A percentile compares a stretch with the other conserved stretches of the same genome.
Conservation (phyloP, 1,284 basidiomycete genomes). For the Austropuccinia psidii region DNA sequence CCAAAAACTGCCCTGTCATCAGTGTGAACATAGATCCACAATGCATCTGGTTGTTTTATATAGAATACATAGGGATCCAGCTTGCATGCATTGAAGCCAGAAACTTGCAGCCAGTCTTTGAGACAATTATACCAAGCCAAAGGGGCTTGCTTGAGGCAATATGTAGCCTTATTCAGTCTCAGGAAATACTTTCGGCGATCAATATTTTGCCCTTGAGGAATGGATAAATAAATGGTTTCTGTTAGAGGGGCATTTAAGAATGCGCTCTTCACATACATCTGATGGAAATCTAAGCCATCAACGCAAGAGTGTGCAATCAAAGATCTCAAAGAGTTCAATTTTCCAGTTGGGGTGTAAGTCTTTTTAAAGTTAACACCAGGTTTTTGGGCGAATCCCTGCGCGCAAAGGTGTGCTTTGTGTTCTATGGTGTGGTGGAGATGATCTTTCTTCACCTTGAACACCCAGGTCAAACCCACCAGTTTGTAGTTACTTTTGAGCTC, state of each 20-base stretch:
- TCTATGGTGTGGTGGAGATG: too few species aligned
- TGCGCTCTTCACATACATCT: not conserved
- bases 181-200: not conserved
- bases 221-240: not conserved
- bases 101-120: not conserved
- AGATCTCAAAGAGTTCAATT: not conserved
- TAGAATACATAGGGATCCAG: not conserved
- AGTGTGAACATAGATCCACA: not conserved
- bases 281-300: not conserved
- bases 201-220: not conserved
- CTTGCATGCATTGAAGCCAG: too few species aligned
- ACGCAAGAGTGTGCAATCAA: not conserved
- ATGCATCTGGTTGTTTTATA: not conserved
- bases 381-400: not conserved
- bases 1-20: not conserved
- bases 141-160: slow-evolving; percentile 6
- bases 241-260: not conserved
- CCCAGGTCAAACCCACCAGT: too few species aligned
- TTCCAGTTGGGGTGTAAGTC: not conserved
- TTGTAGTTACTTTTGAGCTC: too few species aligned
- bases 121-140: not conserved
- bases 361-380: not conserved
- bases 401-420: too few species aligned
- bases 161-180: not conserved
- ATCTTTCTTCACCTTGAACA: too few species aligned